Conservation (phyloP, 2,329 filamentous ascomycete genomes). For the Aspergillus floridensis region DNA sequence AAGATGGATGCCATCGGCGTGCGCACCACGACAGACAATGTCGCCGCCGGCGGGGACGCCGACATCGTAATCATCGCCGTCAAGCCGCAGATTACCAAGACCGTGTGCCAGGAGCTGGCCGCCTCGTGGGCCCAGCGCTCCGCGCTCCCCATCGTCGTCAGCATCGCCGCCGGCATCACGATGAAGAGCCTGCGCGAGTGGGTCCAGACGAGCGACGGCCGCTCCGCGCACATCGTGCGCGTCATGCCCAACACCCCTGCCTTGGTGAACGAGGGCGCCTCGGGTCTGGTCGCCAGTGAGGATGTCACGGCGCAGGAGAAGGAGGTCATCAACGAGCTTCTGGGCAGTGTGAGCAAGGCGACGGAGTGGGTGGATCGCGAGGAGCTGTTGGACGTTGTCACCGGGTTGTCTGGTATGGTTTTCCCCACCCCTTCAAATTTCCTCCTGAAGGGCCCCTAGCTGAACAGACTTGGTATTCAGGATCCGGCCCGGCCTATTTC, state of each 20-base stretch:
- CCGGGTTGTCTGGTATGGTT: conserved; percentile 33
- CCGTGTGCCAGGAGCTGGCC: conserved; percentile 33
- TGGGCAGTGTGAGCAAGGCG: conserved; percentile 33
- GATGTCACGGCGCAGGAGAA: conserved; percentile 30
- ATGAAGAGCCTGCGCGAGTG: conserved; percentile 30
- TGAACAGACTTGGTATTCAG: conserved; percentile 14
- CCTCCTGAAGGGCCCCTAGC: not conserved
- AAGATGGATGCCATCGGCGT: conserved; percentile 33
- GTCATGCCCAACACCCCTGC: conserved; percentile 39
- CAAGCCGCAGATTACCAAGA: conserved; percentile 35
- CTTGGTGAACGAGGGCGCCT: conserved; percentile 34
- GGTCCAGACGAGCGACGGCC: conserved; percentile 26
- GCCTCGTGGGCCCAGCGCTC: conserved; percentile 25
- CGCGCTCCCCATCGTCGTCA: conserved; percentile 31
- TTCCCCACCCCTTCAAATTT: too few species aligned
- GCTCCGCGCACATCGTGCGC: conserved; percentile 29
- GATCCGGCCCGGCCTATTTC: conserved; percentile 38
- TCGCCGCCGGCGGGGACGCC: conserved; percentile 26
- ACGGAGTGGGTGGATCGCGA: conserved; percentile 37
- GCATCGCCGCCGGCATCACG: conserved; percentile 36
- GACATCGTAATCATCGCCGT: conserved; percentile 35
- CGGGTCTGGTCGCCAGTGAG: conserved; percentile 26
- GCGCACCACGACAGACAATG: conserved; percentile 31
- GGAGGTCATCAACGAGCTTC: conserved; percentile 29
- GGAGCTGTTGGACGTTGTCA: conserved; percentile 37